Base-by-base conservation (phyloP, 352 stramenopile species). In the Pythium grandisporangium region DNA sequence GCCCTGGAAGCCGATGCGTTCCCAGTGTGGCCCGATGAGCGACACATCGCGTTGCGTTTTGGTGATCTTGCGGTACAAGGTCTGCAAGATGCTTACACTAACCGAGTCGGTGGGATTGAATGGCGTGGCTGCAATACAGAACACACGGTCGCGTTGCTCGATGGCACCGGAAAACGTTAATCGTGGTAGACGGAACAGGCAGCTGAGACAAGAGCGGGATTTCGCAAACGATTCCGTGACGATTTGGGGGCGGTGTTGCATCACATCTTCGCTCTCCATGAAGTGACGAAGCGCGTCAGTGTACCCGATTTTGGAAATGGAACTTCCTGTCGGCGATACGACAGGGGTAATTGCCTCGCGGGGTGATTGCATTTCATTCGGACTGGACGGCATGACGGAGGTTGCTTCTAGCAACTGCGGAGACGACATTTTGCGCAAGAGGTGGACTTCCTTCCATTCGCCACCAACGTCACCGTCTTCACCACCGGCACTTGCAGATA, bases 1-100 rank as follows among this genome's bases (percentile, higher is more conserved):
- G 20, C 84, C 86, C 48, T 96, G 86, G 45, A 96, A 96, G 13
- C 86, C 86, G 23, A 96, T 76, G 7, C 66, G 58, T 50, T 95
- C 83, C 86, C 84, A 96, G 48, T 95, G 81, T 12, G 51, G 47
- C 13, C 81, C 80, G 3, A 70, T 70, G 8, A 84, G 62, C 14
- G 62, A 45, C 23, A 79, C 61, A 11, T 78, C 63, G 10, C 27
- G 36, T 10, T 43, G 21, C 1, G 17, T 63, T 37, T 52, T 58
- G 6, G 51, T 59, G 19, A 90, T 44, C 19, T 65, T 71, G 11
- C 49, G 47, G 56, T 88, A 82, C 10, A 90, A 59, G 11, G 74
- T 86, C 58, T 87, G 71, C 10, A 90, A 48, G 34, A 82, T 65
- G 12, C 55, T 27, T 14, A 75, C 52, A 16, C 82, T 66, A 6